Evolutionary conservation across 495 filamentous ascomycete species (phyloP).

Genomic region (Aspergillus nidulans): DNA sequence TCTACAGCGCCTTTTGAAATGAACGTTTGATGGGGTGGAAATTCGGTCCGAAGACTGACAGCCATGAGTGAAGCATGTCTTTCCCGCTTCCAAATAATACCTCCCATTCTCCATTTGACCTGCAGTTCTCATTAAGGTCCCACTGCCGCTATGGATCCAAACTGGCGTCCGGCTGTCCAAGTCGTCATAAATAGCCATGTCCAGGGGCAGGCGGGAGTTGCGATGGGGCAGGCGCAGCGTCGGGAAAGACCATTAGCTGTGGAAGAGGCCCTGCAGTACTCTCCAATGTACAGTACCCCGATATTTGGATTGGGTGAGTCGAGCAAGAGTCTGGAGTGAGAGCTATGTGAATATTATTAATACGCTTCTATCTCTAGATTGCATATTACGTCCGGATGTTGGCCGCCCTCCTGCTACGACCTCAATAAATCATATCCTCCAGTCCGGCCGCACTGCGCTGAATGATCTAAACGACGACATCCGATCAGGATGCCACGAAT

Average conservation of each 20-base stretch:
- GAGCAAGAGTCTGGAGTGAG: conserved; percentile 10
- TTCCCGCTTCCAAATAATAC: conserved; percentile 41
- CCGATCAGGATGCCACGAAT: conserved; percentile 34
- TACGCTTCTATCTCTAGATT: conserved; percentile 28
- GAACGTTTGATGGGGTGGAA: conserved; percentile 10
- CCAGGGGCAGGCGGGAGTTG: conserved; percentile 24
- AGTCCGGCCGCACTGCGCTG: conserved; percentile 40
- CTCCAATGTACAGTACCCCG: conserved; percentile 83
- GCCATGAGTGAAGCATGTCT: conserved; percentile 48
- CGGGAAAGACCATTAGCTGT: conserved; percentile 53
- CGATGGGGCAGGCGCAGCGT: conserved; percentile 27
- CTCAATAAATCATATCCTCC: conserved; percentile 43
- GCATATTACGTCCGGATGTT: conserved; percentile 37
- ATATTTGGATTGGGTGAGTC: conserved; percentile 75
- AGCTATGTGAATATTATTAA: conserved; percentile 19
- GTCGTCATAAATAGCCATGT: conserved; percentile 42
- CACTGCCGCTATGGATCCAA: conserved; percentile 34
- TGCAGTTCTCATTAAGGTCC: conserved; percentile 10
- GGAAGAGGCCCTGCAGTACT: conserved; percentile 84
- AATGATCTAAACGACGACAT: conserved; percentile 39
- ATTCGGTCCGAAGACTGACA: conserved; percentile 16
- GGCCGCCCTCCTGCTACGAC: conserved; percentile 39
- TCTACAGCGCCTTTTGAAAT: neutral
- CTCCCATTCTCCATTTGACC: conserved; percentile 24
- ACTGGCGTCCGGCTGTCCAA: conserved; percentile 40